Conservation (phyloP, 192 early-diverging fungal species). For the Umbelopsis isabellina region DNA sequence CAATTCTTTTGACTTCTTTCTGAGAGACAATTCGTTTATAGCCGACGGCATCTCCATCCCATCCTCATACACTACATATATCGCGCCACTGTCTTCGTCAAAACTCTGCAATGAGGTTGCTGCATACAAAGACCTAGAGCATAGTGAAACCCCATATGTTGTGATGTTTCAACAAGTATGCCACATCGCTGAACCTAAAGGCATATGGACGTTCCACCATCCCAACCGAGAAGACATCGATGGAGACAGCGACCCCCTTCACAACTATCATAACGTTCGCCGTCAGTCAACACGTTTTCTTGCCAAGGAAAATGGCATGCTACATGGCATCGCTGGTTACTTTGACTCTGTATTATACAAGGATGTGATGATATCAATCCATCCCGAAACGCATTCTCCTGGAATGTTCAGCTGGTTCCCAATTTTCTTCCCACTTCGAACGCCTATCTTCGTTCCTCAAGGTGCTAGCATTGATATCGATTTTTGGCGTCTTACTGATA, state of each 20-base stretch:
- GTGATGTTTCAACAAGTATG: slow-evolving; percentile 87
- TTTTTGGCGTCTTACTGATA: slow-evolving; percentile 85
- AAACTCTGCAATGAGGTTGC: slow-evolving; percentile 79
- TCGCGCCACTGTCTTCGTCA: slow-evolving; percentile 86
- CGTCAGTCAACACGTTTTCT: slow-evolving; percentile 59
- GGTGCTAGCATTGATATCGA: slow-evolving; percentile 65
- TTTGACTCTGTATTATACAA: slow-evolving; percentile 94
- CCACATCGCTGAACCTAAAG: slow-evolving; percentile 67
- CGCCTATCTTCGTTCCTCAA: slow-evolving; percentile 69
- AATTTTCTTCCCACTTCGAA: slow-evolving; percentile 87
- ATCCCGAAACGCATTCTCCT: slow-evolving; percentile 83
- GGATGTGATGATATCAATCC: slow-evolving; percentile 75
- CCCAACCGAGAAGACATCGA: slow-evolving; percentile 52
- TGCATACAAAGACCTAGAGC: slow-evolving; percentile 62
- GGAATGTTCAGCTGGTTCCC: slow-evolving; percentile 99
- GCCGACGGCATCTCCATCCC: slow-evolving; percentile 92
- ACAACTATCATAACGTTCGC: slow-evolving; percentile 80
- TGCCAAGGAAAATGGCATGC: slow-evolving; percentile 55
- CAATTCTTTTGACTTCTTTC: not conserved
- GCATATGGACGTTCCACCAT: slow-evolving; percentile 85
- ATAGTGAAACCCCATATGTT: slow-evolving; percentile 96
- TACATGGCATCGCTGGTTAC: slow-evolving; percentile 96
- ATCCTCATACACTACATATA: slow-evolving; percentile 78
- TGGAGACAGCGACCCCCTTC: slow-evolving; percentile 49
- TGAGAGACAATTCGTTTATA: slow-evolving; percentile 23